Percentiles rank a stretch among this genome's conserved stretches.
Conservation (phyloP, 352 stramenopile genomes). For the Blastocystis sp. region DNA sequence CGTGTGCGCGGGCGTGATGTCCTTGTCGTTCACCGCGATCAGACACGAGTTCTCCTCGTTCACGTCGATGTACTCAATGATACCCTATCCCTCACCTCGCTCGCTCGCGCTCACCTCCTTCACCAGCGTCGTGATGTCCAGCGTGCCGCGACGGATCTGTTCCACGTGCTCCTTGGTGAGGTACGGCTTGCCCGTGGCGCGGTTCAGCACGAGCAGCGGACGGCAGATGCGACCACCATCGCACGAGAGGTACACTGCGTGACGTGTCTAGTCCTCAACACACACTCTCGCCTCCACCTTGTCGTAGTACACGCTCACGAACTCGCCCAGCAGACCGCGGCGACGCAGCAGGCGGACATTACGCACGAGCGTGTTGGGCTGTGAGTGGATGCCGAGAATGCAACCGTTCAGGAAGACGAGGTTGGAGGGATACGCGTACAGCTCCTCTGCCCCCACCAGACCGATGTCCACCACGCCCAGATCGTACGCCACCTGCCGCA, state of each 20-base stretch:
- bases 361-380: constrained; percentile 81
- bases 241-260: constrained; percentile 94
- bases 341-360: constrained; percentile 76
- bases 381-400: constrained; percentile 93
- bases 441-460: constrained; percentile 91
- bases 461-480: constrained; percentile 94
- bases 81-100: constrained; percentile 81
- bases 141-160: constrained; percentile 82
- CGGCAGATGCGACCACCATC: constrained; percentile 96
- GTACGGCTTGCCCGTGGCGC: constrained; percentile 84
- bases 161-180: constrained; percentile 93
- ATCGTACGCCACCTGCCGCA: constrained; percentile 93
- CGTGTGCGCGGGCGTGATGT: constrained; percentile 89
- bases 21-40: constrained; percentile 88
- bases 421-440: constrained; percentile 90
- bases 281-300: constrained; percentile 79
- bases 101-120: constrained; percentile 32
- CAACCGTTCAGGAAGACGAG: constrained; percentile 98
- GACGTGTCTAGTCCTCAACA: constrained; percentile 1
- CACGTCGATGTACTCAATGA: constrained; percentile 99
- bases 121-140: constrained; percentile 84
- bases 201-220: constrained; percentile 91
- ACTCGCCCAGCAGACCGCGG: constrained; percentile 86
- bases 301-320: constrained; percentile 96
- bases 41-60: constrained; percentile 99